These are phyloP conservation scores for Solanum virginianum DNA, from an alignment of 257 asterid species.

Conservation along the genomic window DNA sequence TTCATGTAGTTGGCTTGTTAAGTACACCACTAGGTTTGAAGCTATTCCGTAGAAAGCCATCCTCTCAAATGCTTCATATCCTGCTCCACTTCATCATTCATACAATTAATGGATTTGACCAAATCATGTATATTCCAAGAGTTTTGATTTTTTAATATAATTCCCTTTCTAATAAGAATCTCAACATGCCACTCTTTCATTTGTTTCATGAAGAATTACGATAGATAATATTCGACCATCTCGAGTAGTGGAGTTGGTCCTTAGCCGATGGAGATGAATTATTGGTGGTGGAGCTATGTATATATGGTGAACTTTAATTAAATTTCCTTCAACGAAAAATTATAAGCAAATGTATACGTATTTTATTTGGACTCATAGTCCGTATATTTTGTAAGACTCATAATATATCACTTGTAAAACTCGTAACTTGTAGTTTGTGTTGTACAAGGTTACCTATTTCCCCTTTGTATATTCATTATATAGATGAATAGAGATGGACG, in stretches of 20 bases:
- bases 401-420: too few species aligned
- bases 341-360: too few species aligned
- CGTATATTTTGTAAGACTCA: too few species aligned
- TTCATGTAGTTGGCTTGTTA: constrained; percentile 77
- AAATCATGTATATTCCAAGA: not conserved
- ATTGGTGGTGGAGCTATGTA: too few species aligned
- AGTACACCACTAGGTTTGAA: constrained; percentile 74
- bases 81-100: constrained; percentile 10
- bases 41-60: constrained; percentile 92
- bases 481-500: too few species aligned
- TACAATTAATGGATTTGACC: not conserved
- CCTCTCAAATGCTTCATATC: constrained; percentile 81
- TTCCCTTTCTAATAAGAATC: not conserved
- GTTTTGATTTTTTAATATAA: not conserved
- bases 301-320: too few species aligned
- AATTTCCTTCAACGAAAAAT: not conserved
- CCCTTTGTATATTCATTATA: too few species aligned
- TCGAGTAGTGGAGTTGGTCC: not conserved
- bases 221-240: not conserved
- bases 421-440: too few species aligned
- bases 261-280: too few species aligned
- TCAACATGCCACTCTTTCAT: not conserved
- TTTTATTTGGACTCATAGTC: too few species aligned
- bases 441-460: too few species aligned
- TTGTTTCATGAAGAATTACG: not conserved